Evolutionary conservation across 106 monocot species (phyloP), one percentile per base, ranked within the genome.

Genomic region (Triglochin maritima): DNA sequence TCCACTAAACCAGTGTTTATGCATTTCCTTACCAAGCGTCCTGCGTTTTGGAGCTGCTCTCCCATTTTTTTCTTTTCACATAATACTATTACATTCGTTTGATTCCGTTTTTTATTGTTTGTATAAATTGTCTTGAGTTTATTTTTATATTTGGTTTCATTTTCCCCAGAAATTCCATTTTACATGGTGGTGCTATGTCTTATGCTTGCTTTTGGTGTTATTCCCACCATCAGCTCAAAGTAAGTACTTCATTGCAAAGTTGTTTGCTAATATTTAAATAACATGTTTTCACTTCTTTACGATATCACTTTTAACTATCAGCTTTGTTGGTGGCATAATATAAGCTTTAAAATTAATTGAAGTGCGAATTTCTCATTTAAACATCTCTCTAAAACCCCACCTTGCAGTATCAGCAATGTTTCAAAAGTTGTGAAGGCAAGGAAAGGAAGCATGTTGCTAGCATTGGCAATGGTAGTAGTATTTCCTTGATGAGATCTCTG

Each of bases 191-290:
- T 86, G 68, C 70, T 98, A 44, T 79, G 77, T 74, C 15, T 84
- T 52, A 77, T 98, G 91, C 72, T 81, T 50, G 44, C 69, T 49
- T 86, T 79, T 69, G 96, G 81, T 75, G 96, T 91, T 16, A 46
- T 98, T 9, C 96, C 96, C 2, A 98, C 96, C 59, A 65, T 98
- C 70, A 64, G 79, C 62, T 83, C 86, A 60, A 96, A 96, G 95
- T 98, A 82, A 89, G 89, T 67, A 69, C 59, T 6, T 64, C 29
- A 49, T 29, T 29, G 29, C 29, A 0, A 29, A 29, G 29, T 29
- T 29, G 0, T 29, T 29, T 29, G 1, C 29, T 29, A 29, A 0
- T 29, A 0, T 29, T 29, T 1, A 29, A 29, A 29, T 29, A 29
- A 29, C 29, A 29, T 29, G 29, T 29, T 29, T 29, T 29, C 29